Percentiles rank a stretch among this genome's conserved stretches.
phyloP scores from a whole-genome alignment of 2,329 filamentous ascomycete genomes.

The Colletotrichum sp. region DNA sequence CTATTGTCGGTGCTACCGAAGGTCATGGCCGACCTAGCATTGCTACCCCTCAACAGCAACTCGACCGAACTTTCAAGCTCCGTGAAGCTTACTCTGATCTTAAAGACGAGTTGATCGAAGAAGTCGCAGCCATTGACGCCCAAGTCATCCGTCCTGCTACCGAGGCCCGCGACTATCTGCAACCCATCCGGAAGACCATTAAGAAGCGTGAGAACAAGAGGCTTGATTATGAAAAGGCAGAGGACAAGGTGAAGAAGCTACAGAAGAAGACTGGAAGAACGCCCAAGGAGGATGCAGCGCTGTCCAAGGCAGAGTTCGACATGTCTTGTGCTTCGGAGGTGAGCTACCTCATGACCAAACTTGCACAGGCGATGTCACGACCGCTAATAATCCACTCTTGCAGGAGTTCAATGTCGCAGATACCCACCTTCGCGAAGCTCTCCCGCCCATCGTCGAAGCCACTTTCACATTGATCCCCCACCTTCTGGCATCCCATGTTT shows the following conservation, averaged over 20 bases:
- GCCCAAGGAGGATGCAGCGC: slow-evolving; percentile 73
- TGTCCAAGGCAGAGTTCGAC: slow-evolving; percentile 76
- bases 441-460: slow-evolving; percentile 74
- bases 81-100: slow-evolving; percentile 73
- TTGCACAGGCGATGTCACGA: no score
- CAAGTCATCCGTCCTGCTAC: slow-evolving; percentile 73
- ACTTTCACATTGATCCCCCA: slow-evolving; percentile 77
- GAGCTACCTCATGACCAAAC: slow-evolving; percentile 25
- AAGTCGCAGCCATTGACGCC: slow-evolving; percentile 72
- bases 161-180: slow-evolving; percentile 70
- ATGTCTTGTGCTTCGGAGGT: slow-evolving; percentile 69
- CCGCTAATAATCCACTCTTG: neutral
- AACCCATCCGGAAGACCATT: slow-evolving; percentile 79
- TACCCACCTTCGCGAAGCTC: slow-evolving; percentile 71
- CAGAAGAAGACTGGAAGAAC: slow-evolving; percentile 73
- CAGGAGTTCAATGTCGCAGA: slow-evolving; percentile 79
- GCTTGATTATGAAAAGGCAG: slow-evolving; percentile 80
- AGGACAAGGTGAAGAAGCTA: slow-evolving; percentile 72
- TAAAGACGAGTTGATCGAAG: slow-evolving; percentile 72
- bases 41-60: slow-evolving; percentile 64
- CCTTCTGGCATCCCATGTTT: slow-evolving; percentile 71
- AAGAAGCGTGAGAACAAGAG: slow-evolving; percentile 86
- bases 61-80: slow-evolving; percentile 69
- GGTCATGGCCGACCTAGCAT: slow-evolving; percentile 58
- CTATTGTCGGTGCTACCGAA: slow-evolving; percentile 71